Evolutionary conservation across 352 stramenopile genomes (phyloP).

Genomic region (Phytophthora sansomeana): DNA sequence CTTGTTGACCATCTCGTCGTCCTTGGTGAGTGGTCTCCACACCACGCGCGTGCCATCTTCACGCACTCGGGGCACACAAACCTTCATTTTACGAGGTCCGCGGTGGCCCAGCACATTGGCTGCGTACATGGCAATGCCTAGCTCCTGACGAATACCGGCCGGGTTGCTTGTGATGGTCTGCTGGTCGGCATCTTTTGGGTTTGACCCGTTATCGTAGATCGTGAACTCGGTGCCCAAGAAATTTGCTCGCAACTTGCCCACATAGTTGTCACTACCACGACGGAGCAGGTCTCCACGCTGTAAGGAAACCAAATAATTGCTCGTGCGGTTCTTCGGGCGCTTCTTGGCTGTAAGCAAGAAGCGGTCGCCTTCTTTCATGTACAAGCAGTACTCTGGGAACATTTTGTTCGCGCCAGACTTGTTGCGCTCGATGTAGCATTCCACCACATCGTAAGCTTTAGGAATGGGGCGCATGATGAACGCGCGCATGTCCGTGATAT

Average conservation of each 20-base stretch:
- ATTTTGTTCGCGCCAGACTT: conserved; percentile 93
- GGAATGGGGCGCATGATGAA: conserved; percentile 87
- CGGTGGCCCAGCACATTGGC: conserved; percentile 94
- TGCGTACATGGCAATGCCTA: conserved; percentile 94
- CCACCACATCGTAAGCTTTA: conserved; percentile 90
- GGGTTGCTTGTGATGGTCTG: conserved; percentile 84
- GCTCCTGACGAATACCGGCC: conserved; percentile 87
- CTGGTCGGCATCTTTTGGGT: conserved; percentile 91
- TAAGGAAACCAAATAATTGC: conserved; percentile 97
- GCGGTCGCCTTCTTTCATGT: conserved; percentile 94
- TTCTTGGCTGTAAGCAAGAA: conserved; percentile 98
- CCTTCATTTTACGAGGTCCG: conserved; percentile 97
- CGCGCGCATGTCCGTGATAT: conserved; percentile 83
- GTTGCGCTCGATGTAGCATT: conserved; percentile 96
- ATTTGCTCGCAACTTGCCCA: conserved; percentile 97
- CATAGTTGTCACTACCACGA: conserved; percentile 91
- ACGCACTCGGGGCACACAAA: conserved; percentile 90
- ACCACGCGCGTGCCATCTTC: conserved; percentile 84
- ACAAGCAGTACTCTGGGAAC: conserved; percentile 93
- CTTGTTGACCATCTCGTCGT: conserved; percentile 93
- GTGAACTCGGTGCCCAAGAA: conserved; percentile 98
- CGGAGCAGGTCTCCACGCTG: conserved; percentile 93
- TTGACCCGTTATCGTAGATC: conserved; percentile 95
- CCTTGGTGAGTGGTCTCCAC: conserved; percentile 79
- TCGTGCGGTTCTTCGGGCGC: conserved; percentile 95